These are phyloP conservation scores for Talaromyces sp. DNA, from an alignment of 2,329 filamentous ascomycete species.

Conservation along the genomic window DNA sequence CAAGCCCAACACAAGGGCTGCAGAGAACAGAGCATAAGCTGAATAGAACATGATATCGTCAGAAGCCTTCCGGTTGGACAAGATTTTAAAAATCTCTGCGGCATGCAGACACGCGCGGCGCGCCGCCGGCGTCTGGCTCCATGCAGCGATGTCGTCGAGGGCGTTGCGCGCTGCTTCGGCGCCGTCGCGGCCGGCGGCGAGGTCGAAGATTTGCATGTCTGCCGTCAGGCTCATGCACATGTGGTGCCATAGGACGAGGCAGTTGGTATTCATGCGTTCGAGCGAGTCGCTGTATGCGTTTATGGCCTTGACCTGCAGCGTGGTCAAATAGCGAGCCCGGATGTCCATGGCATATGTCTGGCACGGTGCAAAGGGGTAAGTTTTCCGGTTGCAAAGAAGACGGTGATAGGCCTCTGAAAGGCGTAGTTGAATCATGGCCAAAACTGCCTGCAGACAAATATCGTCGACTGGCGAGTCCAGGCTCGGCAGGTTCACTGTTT, in stretches of 20 bases:
- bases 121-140: constrained; percentile 48
- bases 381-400: constrained; percentile 33
- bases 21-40: constrained; percentile 46
- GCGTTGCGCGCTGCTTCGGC: constrained; percentile 43
- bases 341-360: constrained; percentile 45
- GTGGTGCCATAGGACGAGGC: constrained; percentile 48
- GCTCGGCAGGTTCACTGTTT: constrained; percentile 29
- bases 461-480: constrained; percentile 28
- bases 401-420: constrained; percentile 40
- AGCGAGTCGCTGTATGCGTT: constrained; percentile 37
- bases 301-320: constrained; percentile 26
- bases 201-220: constrained; percentile 49
- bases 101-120: constrained; percentile 48
- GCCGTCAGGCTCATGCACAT: constrained; percentile 49
- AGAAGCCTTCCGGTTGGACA: constrained; percentile 48
- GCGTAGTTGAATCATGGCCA: constrained; percentile 37
- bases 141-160: constrained; percentile 46
- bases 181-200: constrained; percentile 47
- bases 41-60: constrained; percentile 50
- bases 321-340: constrained; percentile 36
- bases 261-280: constrained; percentile 43
- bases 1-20: constrained; percentile 47
- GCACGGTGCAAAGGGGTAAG: constrained; percentile 38
- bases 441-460: constrained; percentile 31
- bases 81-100: constrained; percentile 47